Conservation (phyloP, 495 filamentous ascomycete species). For the Trichocladium antarcticum region DNA sequence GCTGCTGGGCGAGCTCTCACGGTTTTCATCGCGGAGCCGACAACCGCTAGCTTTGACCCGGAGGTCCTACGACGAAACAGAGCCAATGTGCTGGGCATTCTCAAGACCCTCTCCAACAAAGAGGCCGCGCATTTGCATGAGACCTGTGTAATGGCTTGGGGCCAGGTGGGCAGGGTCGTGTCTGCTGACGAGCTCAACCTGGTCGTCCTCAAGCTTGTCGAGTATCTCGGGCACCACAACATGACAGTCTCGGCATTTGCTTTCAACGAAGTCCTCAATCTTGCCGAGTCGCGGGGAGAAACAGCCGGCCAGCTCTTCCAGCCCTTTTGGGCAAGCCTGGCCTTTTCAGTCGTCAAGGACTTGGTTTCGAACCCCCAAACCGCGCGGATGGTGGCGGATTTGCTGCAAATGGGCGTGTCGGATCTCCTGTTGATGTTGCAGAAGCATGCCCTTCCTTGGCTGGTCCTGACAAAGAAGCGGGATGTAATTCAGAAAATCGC, state of each 20-base stretch:
- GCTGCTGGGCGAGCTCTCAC: conserved; percentile 49
- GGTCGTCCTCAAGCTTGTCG: conserved; percentile 67
- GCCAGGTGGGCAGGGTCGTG: conserved; percentile 55
- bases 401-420: conserved; percentile 59
- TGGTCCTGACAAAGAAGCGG: conserved; percentile 64
- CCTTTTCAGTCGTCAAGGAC: conserved; percentile 68
- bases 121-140: conserved; percentile 57
- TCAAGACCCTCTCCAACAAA: conserved; percentile 58
- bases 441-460: conserved; percentile 66
- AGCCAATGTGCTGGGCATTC: conserved; percentile 51
- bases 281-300: conserved; percentile 52
- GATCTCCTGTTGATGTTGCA: conserved; percentile 72
- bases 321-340: conserved; percentile 79
- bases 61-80: conserved; percentile 50
- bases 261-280: conserved; percentile 55
- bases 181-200: conserved; percentile 71
- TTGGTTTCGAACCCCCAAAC: conserved; percentile 69
- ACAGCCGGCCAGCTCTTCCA: conserved; percentile 57
- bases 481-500: conserved; percentile 76
- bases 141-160: conserved; percentile 74
- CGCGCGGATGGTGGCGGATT: conserved; percentile 64
- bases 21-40: conserved; percentile 49
- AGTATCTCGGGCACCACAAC: conserved; percentile 78
- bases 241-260: conserved; percentile 65
- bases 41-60: conserved; percentile 27